Base-by-base conservation (phyloP, 495 filamentous ascomycete genomes). In the Xylaria palmicola region DNA sequence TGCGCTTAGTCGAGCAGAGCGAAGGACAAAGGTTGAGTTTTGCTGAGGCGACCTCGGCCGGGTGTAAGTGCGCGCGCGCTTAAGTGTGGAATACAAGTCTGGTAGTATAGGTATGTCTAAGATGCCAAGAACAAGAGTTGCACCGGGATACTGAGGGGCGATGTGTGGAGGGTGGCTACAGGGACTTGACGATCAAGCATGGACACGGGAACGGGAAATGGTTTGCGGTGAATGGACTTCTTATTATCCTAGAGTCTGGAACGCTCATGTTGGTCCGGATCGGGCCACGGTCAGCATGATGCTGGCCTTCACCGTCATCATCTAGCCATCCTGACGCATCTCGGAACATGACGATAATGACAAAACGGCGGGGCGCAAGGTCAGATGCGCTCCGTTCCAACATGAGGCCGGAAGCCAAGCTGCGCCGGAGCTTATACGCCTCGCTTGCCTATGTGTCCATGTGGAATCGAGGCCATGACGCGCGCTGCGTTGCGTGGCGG, bases 41-140 rank as follows among this genome's bases (percentile, higher is more conserved):
- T n/a, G n/a, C n/a, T n/a, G n/a, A n/a, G n/a, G n/a, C n/a, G n/a
- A n/a, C n/a, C n/a, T n/a, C 10, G 40, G 27, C 56, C 53, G 22
- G 26, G 44, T 50, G 55, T 29, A 34, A 37, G 36, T 17, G 40
- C 29, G 29, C 49, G 39, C 53, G 36, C 9, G 37, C 12, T 3
- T 51, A 34, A 4, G 29, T 6, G 44, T 15, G 36, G 6, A 39
- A 22, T 7, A 39, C 1, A 52, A 37, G 40, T 17, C 44, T 40
- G 32, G 17, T n/a, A n/a, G 55, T 49, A 34, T 40, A 20, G 15
- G 29, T 20, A 49, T n/a, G n/a, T n/a, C 15, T 32, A 20, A 60
- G 26, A 24, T 60, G 58, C 58, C 58, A 60, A 60, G 58, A 53
- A 60, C 36, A 37, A 44, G 58, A 43, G 48, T 27, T 17, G 29